Conservation (phyloP, 225 moss, liverwort and hornwort genomes). For the Climacium dendroides region DNA sequence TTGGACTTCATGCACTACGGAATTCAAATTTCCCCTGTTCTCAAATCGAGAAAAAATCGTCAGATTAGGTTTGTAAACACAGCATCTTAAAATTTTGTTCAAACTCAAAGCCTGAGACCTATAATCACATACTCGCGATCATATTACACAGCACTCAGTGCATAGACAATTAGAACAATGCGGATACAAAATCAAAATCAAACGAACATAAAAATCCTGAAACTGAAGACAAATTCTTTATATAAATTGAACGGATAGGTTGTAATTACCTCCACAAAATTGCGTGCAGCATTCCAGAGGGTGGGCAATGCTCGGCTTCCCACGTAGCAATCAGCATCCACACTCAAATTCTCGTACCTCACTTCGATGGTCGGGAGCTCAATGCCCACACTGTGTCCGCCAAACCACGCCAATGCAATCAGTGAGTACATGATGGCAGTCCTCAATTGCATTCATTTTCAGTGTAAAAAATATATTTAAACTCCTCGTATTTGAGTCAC, state of each 20-base stretch:
- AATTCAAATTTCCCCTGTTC: not conserved
- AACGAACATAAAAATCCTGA: not conserved
- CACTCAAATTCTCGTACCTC: slow-evolving; percentile 32
- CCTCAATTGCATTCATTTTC: not conserved
- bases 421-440: slow-evolving; percentile 15
- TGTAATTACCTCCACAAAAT: slow-evolving; percentile 23
- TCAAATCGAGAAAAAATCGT: not conserved
- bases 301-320: slow-evolving; percentile 39
- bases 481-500: not conserved
- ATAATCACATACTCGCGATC: not conserved
- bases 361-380: slow-evolving; percentile 52
- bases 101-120: not conserved
- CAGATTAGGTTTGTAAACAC: not conserved
- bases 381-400: slow-evolving; percentile 44
- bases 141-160: not conserved
- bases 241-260: not conserved
- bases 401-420: slow-evolving; percentile 40
- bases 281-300: slow-evolving; percentile 38
- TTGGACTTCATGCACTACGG: not conserved
- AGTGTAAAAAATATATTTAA: not conserved
- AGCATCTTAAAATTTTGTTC: not conserved
- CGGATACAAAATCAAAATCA: not conserved
- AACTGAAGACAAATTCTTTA: not conserved
- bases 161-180: not conserved
- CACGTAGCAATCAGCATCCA: slow-evolving; percentile 41